phyloP scores from a whole-genome alignment of 73 alveolate species.

The Urostyla sp. region DNA sequence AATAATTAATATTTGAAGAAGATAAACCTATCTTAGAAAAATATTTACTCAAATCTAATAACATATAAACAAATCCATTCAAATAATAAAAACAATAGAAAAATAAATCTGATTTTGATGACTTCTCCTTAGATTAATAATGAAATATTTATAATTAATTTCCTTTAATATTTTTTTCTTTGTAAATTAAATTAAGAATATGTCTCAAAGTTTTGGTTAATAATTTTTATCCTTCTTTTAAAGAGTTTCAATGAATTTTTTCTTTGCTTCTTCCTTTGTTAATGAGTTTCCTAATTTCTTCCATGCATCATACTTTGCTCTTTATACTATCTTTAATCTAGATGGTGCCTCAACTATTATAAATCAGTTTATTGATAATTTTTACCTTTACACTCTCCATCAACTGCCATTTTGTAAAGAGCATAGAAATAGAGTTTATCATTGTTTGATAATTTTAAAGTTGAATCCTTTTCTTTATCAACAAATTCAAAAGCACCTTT shows the following conservation, averaged over 20 bases:
- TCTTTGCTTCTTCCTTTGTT: constrained; percentile 78
- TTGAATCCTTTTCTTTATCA: constrained; percentile 10
- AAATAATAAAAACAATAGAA: too few relatives aligned
- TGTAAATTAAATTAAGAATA: background rate
- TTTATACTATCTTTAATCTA: constrained; percentile 80
- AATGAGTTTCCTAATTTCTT: constrained; percentile 69
- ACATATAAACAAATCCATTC: too few relatives aligned
- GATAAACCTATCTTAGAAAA: too few relatives aligned
- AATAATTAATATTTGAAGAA: too few relatives aligned
- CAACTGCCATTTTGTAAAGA: constrained; percentile 73
- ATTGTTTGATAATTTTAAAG: constrained; percentile 41
- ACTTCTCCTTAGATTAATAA: too few relatives aligned
- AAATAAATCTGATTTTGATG: too few relatives aligned
- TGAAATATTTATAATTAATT: background rate
- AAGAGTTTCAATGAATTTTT: constrained; percentile 71
- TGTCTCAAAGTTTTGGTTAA: constrained; percentile 47
- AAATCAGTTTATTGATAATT: background rate
- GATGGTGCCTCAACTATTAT: constrained; percentile 69
- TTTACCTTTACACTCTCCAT: constrained; percentile 83
- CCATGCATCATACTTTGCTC: constrained; percentile 93
- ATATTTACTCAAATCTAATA: too few relatives aligned
- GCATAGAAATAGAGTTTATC: constrained; percentile 74
- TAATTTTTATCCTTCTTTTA: constrained; percentile 67
- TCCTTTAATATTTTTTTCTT: background rate
- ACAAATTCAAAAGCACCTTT: constrained; percentile 11